Base-by-base conservation (phyloP, 106 monocot species). In the Allium fistulosum region DNA sequence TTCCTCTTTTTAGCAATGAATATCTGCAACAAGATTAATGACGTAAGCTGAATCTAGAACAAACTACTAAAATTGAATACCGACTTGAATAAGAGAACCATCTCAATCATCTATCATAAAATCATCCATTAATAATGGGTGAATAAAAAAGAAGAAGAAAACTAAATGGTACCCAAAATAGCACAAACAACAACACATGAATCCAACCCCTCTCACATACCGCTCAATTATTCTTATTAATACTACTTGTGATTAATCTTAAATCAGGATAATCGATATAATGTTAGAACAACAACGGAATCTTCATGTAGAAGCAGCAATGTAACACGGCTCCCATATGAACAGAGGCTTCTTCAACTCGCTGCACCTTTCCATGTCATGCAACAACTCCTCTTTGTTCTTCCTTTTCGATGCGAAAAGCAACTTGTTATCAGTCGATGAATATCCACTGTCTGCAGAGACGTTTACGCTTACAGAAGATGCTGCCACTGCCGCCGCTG, bases 321-420 rank as follows among this genome's bases (percentile, higher is more conserved):
- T 81, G 86, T 92, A 99, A 71, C 79, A 87, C 51, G 92, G 82
- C 76, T 99, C 97, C 76, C 80, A 90, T 48, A 99, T 75, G 80
- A 99, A 99, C 47, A 99, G 82, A 9, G 89, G 85, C 49, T 79
- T 76, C 66, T 79, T 84, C 47, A 81, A 84, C 71, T 92, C 71
- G 68, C 90, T 85, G 83, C 97, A 99, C 70, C 89, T 75, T 60
- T 89, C 69, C 82, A 93, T 80, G 69, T 69, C 79, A 68, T 77
- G 84, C 48, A 97, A 74, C 64, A 97, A 72, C 70, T 82, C 92
- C 62, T 79, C 80, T 64, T 71, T 69, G 75, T 80, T 80, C 65
- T 75, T 75, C 63, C 86, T 59, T 66, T 76, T 84, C 0, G 89
- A 79, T 0, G 89, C 80, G 82, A 89, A 89, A 22, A 82, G 69